Base-by-base conservation (phyloP, 108 stramenopile genomes). In the Nannochloropsis salina region DNA sequence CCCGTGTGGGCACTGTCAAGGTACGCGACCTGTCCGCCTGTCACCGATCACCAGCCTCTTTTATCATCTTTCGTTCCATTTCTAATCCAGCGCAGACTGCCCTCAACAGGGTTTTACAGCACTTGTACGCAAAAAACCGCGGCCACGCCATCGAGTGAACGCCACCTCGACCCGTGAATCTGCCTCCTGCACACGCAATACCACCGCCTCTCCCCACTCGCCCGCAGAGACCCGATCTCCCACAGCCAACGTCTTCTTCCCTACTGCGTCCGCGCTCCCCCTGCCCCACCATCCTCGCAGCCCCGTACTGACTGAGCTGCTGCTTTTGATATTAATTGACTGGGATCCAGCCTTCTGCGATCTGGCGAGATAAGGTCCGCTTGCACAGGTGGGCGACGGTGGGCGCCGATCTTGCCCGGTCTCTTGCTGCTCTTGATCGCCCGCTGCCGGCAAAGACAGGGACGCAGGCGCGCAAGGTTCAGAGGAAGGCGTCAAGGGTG, bases 181-280 rank as follows among this genome's bases (percentile, higher is more conserved):
- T n/a, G 15, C n/a, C n/a, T 74, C 61, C 61, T n/a, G 15, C 2
- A 74, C 61, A 15, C 61, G 61, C 61, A 74, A 74, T 15, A 74
- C 61, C 6, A 74, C 61, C 61, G 61, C 61, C 61, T 74, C 61
- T n/a, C 61, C 61, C 61, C 61, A 74, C n/a, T 74, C 2, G n/a
- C 61, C 61, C 61, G 61, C 61, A 3, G 61, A 74, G 61, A 74
- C 61, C n/a, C 61, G 61, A 74, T 74, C 61, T 4, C 61, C 61
- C 4, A 74, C 61, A 15, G n/a, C n/a, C 61, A 74, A 74, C 15
- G 61, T 15, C 61, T n/a, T 74, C n/a, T 15, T 15, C 1, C 61
- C 61, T n/a, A 15, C 3, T 74, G 20, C 1, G n/a, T n/a, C n/a
- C 20, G 20, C n/a, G 61, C 61, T 74, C n/a, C 20, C 61, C n/a